Base-by-base conservation (phyloP, 352 stramenopile species). In the Pilasporangium apinafurcum region DNA sequence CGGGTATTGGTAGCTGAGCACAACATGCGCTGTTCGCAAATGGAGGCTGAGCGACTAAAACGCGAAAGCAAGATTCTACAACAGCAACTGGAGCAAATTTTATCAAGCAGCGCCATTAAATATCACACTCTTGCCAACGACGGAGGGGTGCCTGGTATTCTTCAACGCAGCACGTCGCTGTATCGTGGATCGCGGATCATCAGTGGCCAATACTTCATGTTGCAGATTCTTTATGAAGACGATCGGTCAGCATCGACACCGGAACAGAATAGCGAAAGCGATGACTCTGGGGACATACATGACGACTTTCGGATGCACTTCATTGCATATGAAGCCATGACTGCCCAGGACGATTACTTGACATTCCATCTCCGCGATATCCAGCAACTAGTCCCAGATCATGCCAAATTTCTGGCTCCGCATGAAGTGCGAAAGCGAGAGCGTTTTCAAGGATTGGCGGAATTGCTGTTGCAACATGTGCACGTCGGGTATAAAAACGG, bases 401-500 rank as follows among this genome's bases (percentile, higher is more conserved):
- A 61, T 14, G 58, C 69, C 7, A 74, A 69, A 13, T 78, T 64
- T 34, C 29, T 75, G 4, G 54, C 63, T 13, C 20, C 9, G 4
- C 56, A 58, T 31, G 25, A 34, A 2, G 50, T 68, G 16, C 47
- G 57, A 3, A 61, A 59, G 22, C 54, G 56, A 5, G 53, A 83
- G 35, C 48, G 67, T 8, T 48, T 69, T 14, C 34, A 67, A 29
- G 68, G 62, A 16, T 27, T 90, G 12, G 68, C 65, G 0, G 70
- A 83, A 16, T 25, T 72, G 8, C 46, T 90, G 7, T 41, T 82
- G 13, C n/a, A 18, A 1, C 51, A 75, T 12, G 36, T 79, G 13
- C 66, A 74, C 8, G 65, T 74, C 1, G 74, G 78, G 13, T 87
- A 79, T 52, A 90, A 87, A 54, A 76, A 82, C 24, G 74, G 74